Percentiles rank a stretch among this genome's conserved stretches.
These are phyloP conservation scores for Nicotiana tabacum DNA, from an alignment of 257 asterid genomes.

Conservation along the genomic window DNA sequence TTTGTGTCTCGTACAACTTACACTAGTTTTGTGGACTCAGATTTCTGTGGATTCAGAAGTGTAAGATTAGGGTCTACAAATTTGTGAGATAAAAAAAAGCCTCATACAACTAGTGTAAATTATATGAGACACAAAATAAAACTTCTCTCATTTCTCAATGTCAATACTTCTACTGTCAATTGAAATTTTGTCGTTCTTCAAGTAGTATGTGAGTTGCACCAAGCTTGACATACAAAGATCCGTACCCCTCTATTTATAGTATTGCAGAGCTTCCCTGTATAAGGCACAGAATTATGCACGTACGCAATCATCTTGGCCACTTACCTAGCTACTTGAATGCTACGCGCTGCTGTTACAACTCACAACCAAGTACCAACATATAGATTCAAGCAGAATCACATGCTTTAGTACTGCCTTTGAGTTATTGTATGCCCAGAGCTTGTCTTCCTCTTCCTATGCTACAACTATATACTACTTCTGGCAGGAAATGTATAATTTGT, in stretches of 20 bases:
- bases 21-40: too few relatives aligned
- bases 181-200: background rate
- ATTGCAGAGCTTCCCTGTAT: background rate
- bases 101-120: too few relatives aligned
- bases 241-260: background rate
- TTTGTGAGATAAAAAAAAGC: too few relatives aligned
- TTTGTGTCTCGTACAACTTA: too few relatives aligned
- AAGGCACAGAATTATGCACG: conserved; percentile 4
- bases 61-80: too few relatives aligned
- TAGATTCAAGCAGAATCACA: background rate
- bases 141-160: background rate
- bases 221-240: background rate
- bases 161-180: background rate
- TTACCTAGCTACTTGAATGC: background rate
- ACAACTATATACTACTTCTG: background rate
- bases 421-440: background rate
- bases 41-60: too few relatives aligned
- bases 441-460: background rate
- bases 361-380: background rate
- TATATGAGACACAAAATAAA: too few relatives aligned
- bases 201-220: background rate
- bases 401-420: background rate
- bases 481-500: too few relatives aligned
- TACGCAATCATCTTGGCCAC: background rate
- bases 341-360: background rate